Percentiles rank a stretch among this genome's conserved stretches.
phyloP scores from a whole-genome alignment of 257 asterid genomes.

The Nicotiana undulata region DNA sequence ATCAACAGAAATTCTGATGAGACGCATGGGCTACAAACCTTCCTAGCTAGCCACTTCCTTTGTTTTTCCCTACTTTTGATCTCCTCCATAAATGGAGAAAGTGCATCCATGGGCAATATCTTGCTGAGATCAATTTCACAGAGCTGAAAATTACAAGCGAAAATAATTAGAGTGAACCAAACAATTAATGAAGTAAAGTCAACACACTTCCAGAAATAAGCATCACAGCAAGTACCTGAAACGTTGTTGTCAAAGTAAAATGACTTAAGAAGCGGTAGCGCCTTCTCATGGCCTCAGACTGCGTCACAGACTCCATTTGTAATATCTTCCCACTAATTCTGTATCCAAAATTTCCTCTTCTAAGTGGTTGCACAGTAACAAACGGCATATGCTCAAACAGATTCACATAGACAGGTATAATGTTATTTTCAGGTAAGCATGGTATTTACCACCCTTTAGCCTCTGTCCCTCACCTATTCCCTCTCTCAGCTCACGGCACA shows the following conservation, averaged over 20 bases:
- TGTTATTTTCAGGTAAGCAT: background rate
- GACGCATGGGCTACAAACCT: constrained; percentile 39
- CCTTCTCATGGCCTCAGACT: constrained; percentile 79
- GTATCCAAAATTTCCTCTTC: constrained; percentile 27
- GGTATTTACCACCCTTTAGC: background rate
- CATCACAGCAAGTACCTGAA: constrained; percentile 49
- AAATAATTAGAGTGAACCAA: constrained; percentile 6
- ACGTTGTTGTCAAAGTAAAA: constrained; percentile 83
- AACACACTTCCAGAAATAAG: background rate
- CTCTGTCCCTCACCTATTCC: background rate
- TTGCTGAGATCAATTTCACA: constrained; percentile 77
- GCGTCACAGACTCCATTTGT: constrained; percentile 77
- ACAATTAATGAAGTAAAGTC: background rate
- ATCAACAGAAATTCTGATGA: background rate
- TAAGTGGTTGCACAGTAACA: constrained; percentile 14
- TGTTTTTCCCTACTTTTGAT: constrained; percentile 85
- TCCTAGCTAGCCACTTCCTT: constrained; percentile 68
- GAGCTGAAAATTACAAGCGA: constrained; percentile 40
- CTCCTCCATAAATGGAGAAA: constrained; percentile 86
- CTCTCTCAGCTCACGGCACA: background rate
- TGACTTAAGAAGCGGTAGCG: constrained; percentile 94
- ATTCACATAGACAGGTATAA: background rate
- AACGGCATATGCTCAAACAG: background rate
- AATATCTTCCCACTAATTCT: constrained; percentile 82
- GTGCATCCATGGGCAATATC: constrained; percentile 62